phyloP scores from a whole-genome alignment of 495 filamentous ascomycete species.

The Aspergillus ostianus region DNA sequence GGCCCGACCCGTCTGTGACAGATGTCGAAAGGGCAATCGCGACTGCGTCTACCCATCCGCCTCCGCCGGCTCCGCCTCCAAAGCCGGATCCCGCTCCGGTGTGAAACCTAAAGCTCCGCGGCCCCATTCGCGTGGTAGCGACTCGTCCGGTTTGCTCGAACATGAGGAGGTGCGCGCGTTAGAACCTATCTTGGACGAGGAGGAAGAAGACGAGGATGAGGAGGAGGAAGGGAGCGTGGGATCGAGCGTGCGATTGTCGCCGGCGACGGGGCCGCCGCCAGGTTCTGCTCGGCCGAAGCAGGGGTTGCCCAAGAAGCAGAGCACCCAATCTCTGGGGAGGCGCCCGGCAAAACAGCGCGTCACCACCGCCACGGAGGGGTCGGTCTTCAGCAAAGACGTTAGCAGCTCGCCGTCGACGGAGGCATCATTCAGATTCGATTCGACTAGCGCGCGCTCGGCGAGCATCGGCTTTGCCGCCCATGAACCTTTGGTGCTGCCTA shows the following conservation, averaged over 20 bases:
- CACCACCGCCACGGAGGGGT: constrained; percentile 29
- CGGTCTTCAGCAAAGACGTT: constrained; percentile 35
- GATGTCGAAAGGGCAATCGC: constrained; percentile 80
- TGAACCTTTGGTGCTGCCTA: constrained; percentile 24
- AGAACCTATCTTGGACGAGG: constrained; percentile 66
- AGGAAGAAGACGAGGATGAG: constrained; percentile 50
- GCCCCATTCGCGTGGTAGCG: constrained; percentile 45
- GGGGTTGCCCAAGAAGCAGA: constrained; percentile 30
- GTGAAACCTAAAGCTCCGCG: constrained; percentile 38
- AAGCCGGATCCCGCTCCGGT: constrained; percentile 41
- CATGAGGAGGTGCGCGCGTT: constrained; percentile 49
- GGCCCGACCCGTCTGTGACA: constrained; percentile 79
- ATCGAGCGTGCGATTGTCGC: constrained; percentile 28
- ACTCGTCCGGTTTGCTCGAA: constrained; percentile 49
- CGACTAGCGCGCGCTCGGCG: constrained; percentile 33
- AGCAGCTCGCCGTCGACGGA: constrained; percentile 49
- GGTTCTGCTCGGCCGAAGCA: constrained; percentile 19
- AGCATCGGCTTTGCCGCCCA: constrained; percentile 30
- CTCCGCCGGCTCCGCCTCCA: constrained; percentile 36
- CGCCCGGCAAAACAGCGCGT: constrained; percentile 40
- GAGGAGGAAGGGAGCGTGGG: constrained; percentile 33
- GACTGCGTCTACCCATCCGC: constrained; percentile 81
- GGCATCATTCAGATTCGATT: constrained; percentile 32
- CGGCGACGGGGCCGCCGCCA: constrained; percentile 20
- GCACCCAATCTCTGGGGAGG: constrained; percentile 40